Conservation (phyloP, 768 basidiomycete species). For the Agrocybe praecox region DNA sequence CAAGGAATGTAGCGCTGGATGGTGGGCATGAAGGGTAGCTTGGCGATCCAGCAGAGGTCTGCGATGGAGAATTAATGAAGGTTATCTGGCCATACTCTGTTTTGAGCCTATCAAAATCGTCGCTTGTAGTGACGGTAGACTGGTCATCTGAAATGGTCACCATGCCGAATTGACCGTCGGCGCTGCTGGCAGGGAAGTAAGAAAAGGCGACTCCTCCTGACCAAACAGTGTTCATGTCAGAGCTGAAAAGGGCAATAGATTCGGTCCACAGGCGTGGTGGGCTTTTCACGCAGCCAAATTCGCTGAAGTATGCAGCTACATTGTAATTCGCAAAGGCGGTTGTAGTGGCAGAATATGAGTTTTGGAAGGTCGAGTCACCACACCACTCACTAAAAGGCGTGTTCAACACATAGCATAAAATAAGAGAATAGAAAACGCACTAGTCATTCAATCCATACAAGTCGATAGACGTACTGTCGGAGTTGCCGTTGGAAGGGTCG, state of each 20-base stretch:
- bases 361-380: constrained; percentile 61
- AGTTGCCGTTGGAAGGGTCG: constrained; percentile 54
- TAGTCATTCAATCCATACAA: constrained; percentile 88
- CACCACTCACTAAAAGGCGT: constrained; percentile 71
- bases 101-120: constrained; percentile 69
- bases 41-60: constrained; percentile 41
- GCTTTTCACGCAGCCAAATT: constrained; percentile 74
- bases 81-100: constrained; percentile 60
- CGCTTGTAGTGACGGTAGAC: constrained; percentile 63
- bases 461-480: constrained; percentile 71
- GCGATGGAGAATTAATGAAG: constrained; percentile 62
- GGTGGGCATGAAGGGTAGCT: constrained; percentile 68
- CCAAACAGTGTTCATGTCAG: constrained; percentile 77
- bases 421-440: constrained; percentile 44
- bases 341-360: constrained; percentile 58
- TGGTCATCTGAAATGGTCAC: constrained; percentile 72
- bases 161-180: constrained; percentile 81
- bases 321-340: constrained; percentile 64
- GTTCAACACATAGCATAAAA: background rate
- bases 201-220: constrained; percentile 90
- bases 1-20: constrained; percentile 59
- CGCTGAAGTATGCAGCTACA: constrained; percentile 87
- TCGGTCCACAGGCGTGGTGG: constrained; percentile 81
- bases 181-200: constrained; percentile 84
- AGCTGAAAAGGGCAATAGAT: constrained; percentile 68